These are phyloP conservation scores for Tricholoma sp. DNA, from an alignment of 768 basidiomycete species.

Conservation along the genomic window DNA sequence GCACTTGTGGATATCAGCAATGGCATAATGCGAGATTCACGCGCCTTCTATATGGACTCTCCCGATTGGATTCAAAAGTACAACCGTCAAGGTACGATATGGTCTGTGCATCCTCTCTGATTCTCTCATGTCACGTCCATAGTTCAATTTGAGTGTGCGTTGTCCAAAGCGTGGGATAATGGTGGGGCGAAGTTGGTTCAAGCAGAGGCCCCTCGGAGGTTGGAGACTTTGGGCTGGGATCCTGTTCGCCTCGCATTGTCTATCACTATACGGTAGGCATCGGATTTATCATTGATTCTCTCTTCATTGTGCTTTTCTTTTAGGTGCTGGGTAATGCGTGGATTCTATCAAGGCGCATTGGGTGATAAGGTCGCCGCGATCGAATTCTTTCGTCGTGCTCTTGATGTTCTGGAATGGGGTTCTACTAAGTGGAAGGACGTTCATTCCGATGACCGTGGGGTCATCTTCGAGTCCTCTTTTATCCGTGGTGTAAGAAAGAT, in stretches of 20 bases:
- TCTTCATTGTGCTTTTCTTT: background rate
- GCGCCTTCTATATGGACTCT: slow-evolving; percentile 31
- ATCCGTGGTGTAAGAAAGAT: slow-evolving; percentile 36
- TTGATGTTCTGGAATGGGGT: slow-evolving; percentile 42
- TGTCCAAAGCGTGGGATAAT: slow-evolving; percentile 26
- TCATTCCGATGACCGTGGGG: slow-evolving; percentile 31
- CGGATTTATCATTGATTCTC: background rate
- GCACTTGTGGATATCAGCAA: slow-evolving; percentile 27
- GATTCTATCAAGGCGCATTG: slow-evolving; percentile 21
- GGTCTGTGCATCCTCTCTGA: background rate
- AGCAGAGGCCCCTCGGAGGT: slow-evolving; percentile 26
- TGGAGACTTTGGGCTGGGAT: slow-evolving; percentile 23
- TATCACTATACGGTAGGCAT: slow-evolving; percentile 32
- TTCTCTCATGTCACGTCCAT: background rate
- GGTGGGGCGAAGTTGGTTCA: slow-evolving; percentile 29
- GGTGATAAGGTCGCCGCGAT: slow-evolving; percentile 17
- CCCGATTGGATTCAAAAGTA: slow-evolving; percentile 29
- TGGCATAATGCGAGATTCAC: slow-evolving; percentile 33
- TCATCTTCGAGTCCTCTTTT: slow-evolving; percentile 37
- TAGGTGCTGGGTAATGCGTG: slow-evolving; percentile 38
- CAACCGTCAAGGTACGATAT: slow-evolving; percentile 31
- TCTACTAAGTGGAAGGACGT: slow-evolving; percentile 33
- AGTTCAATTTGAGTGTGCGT: slow-evolving; percentile 29
- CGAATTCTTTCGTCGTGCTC: slow-evolving; percentile 28
- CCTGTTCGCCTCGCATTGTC: slow-evolving; percentile 30